phyloP scores from a whole-genome alignment of 148 eudicot species.

The Amaranthus hypochondriacus region DNA sequence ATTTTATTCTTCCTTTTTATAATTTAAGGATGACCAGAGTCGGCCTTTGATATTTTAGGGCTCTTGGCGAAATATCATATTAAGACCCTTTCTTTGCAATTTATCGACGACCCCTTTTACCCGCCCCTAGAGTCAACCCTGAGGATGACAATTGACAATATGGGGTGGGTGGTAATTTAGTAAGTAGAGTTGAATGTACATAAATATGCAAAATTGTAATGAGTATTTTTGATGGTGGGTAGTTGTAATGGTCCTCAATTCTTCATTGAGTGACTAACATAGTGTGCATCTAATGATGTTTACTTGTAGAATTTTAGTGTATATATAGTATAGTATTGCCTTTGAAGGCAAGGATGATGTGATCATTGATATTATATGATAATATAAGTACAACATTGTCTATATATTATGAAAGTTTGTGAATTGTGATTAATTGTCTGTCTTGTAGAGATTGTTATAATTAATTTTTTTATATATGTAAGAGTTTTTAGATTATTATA shows the following conservation, averaged over 20 bases:
- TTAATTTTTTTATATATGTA: no score
- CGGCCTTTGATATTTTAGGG: no score
- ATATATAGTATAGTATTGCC: constrained; percentile 1
- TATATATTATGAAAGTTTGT: neutral
- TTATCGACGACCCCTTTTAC: no score
- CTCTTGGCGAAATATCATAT: no score
- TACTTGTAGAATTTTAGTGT: no score
- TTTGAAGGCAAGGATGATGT: neutral
- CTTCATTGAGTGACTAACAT: neutral
- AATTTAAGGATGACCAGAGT: neutral
- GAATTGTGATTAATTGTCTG: neutral
- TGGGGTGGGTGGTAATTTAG: constrained; percentile 12
- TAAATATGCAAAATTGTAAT: constrained; percentile 10
- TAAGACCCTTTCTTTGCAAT: no score
- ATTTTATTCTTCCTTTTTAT: neutral
- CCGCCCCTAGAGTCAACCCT: no score
- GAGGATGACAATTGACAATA: no score
- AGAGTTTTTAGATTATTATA: no score
- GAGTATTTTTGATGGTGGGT: constrained; percentile 26
- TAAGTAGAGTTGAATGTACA: neutral
- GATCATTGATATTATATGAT: constrained; percentile 1
- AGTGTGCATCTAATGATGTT: constrained; percentile 15
- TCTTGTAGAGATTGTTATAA: neutral
- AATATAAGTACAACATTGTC: neutral
- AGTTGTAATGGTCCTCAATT: constrained; percentile 17